A percentile compares a stretch with the other conserved stretches of the same genome.
Evolutionary conservation across 495 filamentous ascomycete species (phyloP).

Genomic region (Usnea hakonensis): DNA sequence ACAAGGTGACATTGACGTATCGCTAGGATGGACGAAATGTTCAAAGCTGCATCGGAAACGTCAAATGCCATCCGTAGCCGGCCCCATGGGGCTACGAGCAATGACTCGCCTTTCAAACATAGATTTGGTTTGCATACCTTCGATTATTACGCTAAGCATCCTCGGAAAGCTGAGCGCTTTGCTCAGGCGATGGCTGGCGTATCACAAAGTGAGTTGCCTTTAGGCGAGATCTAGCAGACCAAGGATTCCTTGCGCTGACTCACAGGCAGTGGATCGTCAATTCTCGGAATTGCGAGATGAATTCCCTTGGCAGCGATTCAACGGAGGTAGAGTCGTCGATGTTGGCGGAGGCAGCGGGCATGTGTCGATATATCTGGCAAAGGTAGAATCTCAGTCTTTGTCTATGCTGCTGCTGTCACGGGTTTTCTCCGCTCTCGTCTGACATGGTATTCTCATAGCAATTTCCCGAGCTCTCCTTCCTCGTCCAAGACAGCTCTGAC

Average conservation of each 20-base stretch:
- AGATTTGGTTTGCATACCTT: slow-evolving; percentile 23
- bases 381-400: slow-evolving; percentile 23
- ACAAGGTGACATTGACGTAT: not conserved
- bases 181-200: slow-evolving; percentile 26
- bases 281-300: slow-evolving; percentile 15
- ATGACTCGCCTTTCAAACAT: slow-evolving; percentile 23
- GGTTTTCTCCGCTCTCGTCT: too few species aligned
- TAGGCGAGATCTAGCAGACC: not conserved
- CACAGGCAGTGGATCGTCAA: slow-evolving; percentile 2
- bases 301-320: slow-evolving; percentile 23
- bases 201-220: slow-evolving; percentile 11
- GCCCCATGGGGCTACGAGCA: slow-evolving; percentile 15
- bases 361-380: slow-evolving; percentile 18
- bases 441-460: too few species aligned
- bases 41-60: slow-evolving; percentile 25
- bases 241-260: not conserved
- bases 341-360: slow-evolving; percentile 34
- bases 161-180: slow-evolving; percentile 20
- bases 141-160: slow-evolving; percentile 27
- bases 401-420: not conserved
- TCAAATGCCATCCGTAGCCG: slow-evolving; percentile 1
- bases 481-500: slow-evolving; percentile 28
- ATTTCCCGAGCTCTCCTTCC: slow-evolving; percentile 22
- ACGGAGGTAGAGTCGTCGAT: slow-evolving; percentile 31
- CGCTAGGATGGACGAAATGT: slow-evolving; percentile 28